Percentiles rank a stretch among this genome's conserved stretches.
Conservation (phyloP, 768 basidiomycete genomes). For the Phylloporus rhodoxanthus region DNA sequence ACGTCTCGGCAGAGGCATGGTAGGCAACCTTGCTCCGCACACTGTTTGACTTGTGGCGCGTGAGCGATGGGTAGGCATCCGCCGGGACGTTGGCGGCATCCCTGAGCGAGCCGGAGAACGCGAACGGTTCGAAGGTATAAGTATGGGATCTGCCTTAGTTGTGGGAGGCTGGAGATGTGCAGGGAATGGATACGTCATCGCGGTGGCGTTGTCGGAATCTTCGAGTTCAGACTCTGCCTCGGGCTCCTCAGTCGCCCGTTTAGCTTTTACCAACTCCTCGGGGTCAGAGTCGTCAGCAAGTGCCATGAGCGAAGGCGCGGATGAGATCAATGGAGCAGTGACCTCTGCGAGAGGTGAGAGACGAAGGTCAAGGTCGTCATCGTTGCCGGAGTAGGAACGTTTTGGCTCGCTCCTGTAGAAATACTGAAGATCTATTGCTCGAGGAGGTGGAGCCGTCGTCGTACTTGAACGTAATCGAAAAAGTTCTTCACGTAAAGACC, state of each 20-base stretch:
- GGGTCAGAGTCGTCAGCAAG: conserved; percentile 27
- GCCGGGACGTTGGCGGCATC: conserved; percentile 24
- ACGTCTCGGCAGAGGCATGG: conserved; percentile 11
- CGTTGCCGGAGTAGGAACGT: conserved; percentile 13
- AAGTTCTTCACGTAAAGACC: conserved; percentile 25
- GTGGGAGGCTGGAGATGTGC: conserved; percentile 21
- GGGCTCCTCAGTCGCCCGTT: conserved; percentile 18
- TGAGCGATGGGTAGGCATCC: conserved; percentile 14
- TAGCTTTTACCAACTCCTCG: conserved; percentile 21
- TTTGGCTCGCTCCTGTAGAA: conserved; percentile 21
- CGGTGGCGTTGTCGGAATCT: conserved; percentile 5
- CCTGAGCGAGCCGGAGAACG: conserved; percentile 20
- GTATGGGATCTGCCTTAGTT: conserved; percentile 22
- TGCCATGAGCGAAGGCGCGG: conserved; percentile 26
- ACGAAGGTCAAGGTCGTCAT: conserved; percentile 26
- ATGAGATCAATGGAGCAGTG: conserved; percentile 21
- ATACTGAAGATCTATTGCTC: conserved; percentile 20
- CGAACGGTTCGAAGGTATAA: conserved; percentile 21
- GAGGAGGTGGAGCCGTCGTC: conserved; percentile 7
- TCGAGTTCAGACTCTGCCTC: conserved; percentile 26
- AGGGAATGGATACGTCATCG: conserved; percentile 21
- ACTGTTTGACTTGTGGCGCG: conserved; percentile 18
- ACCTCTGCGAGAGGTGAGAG: conserved; percentile 29
- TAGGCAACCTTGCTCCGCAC: conserved; percentile 11
- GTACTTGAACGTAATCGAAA: conserved; percentile 18